These are phyloP conservation scores for Fusarium nanum DNA, from an alignment of 2,329 filamentous ascomycete species.

Conservation along the genomic window DNA sequence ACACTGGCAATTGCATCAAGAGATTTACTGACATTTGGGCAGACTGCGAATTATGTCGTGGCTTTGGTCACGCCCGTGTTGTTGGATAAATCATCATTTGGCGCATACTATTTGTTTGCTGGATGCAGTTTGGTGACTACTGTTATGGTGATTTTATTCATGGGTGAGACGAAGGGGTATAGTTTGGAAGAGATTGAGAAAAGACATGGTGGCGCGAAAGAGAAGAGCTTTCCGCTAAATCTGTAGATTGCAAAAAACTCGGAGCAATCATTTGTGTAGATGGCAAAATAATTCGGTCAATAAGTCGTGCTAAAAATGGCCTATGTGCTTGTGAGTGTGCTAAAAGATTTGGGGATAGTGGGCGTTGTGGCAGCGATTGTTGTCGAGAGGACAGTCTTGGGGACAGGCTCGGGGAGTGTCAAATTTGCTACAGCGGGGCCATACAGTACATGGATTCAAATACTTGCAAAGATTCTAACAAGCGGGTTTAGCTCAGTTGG, in stretches of 20 bases:
- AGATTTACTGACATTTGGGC: not conserved
- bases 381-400: too few relatives aligned
- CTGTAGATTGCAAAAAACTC: not conserved
- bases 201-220: conserved; percentile 5
- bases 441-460: fast-evolving
- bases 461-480: fast-evolving
- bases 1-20: fast-evolving
- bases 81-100: conserved; percentile 54
- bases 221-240: not conserved
- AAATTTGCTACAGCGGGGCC: too few relatives aligned
- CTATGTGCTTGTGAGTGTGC: too few relatives aligned
- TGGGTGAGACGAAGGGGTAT: conserved; percentile 58
- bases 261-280: too few relatives aligned
- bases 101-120: conserved; percentile 60
- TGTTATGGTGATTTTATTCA: conserved; percentile 52
- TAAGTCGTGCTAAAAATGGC: too few relatives aligned
- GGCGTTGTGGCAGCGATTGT: too few relatives aligned
- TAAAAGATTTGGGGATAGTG: too few relatives aligned
- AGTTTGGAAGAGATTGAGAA: conserved; percentile 55
- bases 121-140: conserved; percentile 54
- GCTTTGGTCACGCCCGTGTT: conserved; percentile 58
- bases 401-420: too few relatives aligned
- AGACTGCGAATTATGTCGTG: conserved; percentile 59
- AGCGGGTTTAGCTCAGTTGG: conserved; percentile 43
- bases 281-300: too few relatives aligned